Evolutionary conservation across 352 stramenopile species (phyloP).

Genomic region (Phytopythium vexans): DNA sequence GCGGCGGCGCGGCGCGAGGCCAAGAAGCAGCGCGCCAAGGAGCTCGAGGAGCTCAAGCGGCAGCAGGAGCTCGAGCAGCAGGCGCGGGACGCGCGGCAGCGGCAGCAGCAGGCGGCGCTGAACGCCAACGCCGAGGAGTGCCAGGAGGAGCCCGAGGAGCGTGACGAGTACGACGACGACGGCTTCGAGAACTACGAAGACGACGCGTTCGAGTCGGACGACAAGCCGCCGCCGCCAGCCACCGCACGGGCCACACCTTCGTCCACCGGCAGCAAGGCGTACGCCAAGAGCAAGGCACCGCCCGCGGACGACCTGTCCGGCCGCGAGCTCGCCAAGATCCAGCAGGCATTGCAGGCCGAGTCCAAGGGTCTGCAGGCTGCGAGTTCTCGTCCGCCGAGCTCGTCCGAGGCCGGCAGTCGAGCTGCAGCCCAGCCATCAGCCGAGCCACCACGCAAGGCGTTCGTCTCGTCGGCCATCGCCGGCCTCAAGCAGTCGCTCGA

Average conservation of each 20-base stretch:
- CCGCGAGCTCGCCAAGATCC: slow-evolving; percentile 49
- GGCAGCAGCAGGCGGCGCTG: slow-evolving; percentile 46
- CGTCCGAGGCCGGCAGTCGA: slow-evolving; percentile 7
- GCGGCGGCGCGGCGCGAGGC: slow-evolving; percentile 30
- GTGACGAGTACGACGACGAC: slow-evolving; percentile 60
- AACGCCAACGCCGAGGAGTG: slow-evolving; percentile 75
- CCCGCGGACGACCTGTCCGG: slow-evolving; percentile 1
- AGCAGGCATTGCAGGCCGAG: slow-evolving; percentile 60
- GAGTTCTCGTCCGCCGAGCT: slow-evolving; percentile 24
- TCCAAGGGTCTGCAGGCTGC: slow-evolving; percentile 38
- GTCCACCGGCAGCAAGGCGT: slow-evolving; percentile 9
- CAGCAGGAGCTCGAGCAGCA: slow-evolving; percentile 43
- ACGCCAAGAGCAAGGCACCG: slow-evolving; percentile 13
- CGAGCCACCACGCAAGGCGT: not conserved
- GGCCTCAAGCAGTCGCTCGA: slow-evolving; percentile 70
- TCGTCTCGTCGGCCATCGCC: slow-evolving; percentile 56
- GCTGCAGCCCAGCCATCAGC: slow-evolving; percentile 4
- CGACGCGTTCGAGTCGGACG: slow-evolving; percentile 44
- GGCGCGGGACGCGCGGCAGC: slow-evolving; percentile 39
- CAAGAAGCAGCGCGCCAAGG: slow-evolving; percentile 48
- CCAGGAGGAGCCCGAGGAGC: slow-evolving; percentile 45
- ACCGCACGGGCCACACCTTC: slow-evolving; percentile 11
- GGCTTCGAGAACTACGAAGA: slow-evolving; percentile 67
- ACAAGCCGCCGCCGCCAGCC: slow-evolving; percentile 22
- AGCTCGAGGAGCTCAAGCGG: slow-evolving; percentile 45